These are phyloP conservation scores for Backusella westeae DNA, from an alignment of 192 early-diverging fungal genomes.

Conservation along the genomic window DNA sequence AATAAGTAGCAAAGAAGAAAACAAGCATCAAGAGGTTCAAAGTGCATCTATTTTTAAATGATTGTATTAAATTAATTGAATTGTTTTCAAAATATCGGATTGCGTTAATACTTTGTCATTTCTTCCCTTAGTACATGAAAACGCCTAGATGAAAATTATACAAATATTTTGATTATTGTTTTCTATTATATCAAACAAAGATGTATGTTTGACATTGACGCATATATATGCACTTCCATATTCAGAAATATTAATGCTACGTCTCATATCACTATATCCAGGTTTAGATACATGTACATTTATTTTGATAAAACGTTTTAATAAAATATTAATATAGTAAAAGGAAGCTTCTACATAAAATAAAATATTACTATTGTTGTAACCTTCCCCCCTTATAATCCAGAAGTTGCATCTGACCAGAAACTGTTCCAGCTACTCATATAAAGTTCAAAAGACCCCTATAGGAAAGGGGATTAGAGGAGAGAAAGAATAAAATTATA, in stretches of 20 bases:
- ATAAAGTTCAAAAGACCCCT: neutral
- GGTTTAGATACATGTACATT: neutral
- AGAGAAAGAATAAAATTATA: neutral
- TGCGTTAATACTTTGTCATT: neutral
- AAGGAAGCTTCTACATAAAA: neutral
- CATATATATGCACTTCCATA: slow-evolving; percentile 5
- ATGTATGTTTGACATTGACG: neutral
- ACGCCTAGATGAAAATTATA: neutral
- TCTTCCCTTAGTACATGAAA: neutral
- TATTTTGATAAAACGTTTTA: neutral
- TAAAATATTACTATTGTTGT: slow-evolving; percentile 1
- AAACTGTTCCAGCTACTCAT: neutral
- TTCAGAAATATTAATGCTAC: slow-evolving; percentile 7
- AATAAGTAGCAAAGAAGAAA: neutral
- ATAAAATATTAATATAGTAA: slow-evolving; percentile 6
- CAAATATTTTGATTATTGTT: neutral
- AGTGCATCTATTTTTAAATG: neutral
- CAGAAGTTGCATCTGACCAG: neutral
- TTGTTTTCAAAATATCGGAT: neutral
- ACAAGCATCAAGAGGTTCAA: neutral
- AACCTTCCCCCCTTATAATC: neutral
- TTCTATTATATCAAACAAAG: neutral
- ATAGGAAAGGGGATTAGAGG: neutral
- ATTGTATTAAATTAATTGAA: neutral
- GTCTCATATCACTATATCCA: neutral